These are phyloP conservation scores for Boletus vinaceobasis DNA, from an alignment of 768 basidiomycete genomes.

Conservation along the genomic window DNA sequence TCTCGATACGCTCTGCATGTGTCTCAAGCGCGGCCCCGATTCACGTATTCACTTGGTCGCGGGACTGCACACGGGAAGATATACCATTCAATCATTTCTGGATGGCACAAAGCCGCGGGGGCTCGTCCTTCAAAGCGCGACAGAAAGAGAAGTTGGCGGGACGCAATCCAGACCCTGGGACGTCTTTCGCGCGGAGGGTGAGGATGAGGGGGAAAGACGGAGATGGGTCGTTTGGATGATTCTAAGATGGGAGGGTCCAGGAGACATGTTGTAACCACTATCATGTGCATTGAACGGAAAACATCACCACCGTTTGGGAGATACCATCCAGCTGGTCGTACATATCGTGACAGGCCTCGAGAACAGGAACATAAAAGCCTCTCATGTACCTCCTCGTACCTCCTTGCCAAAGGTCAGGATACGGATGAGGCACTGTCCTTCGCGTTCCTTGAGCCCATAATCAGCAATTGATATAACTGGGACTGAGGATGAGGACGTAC, in stretches of 20 bases:
- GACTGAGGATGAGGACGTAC: constrained; percentile 34
- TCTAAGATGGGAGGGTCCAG: constrained; percentile 42
- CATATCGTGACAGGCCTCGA: constrained; percentile 2
- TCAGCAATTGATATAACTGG: not conserved
- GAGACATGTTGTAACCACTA: constrained; percentile 12
- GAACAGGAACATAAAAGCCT: not conserved
- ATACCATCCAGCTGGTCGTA: not conserved
- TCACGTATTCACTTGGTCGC: constrained; percentile 66
- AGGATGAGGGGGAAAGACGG: constrained; percentile 66
- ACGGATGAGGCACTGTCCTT: constrained; percentile 32
- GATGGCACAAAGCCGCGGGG: constrained; percentile 30
- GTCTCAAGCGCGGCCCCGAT: constrained; percentile 40
- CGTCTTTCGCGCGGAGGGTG: constrained; percentile 45
- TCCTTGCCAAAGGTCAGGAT: constrained; percentile 32
- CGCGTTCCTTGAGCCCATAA: constrained; percentile 23
- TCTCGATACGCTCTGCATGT: constrained; percentile 47
- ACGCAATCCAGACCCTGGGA: constrained; percentile 46
- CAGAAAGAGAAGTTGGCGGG: constrained; percentile 49
- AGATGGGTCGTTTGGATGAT: constrained; percentile 71
- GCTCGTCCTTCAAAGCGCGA: constrained; percentile 43
- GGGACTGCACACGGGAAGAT: constrained; percentile 74
- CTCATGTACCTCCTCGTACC: constrained; percentile 14
- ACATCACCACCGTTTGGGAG: not conserved
- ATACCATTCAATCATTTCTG: constrained; percentile 65
- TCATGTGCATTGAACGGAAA: not conserved